These are phyloP conservation scores for Saccharomycopsis hybrid DNA, from an alignment of 1,139 yeast genomes.

Conservation along the genomic window DNA sequence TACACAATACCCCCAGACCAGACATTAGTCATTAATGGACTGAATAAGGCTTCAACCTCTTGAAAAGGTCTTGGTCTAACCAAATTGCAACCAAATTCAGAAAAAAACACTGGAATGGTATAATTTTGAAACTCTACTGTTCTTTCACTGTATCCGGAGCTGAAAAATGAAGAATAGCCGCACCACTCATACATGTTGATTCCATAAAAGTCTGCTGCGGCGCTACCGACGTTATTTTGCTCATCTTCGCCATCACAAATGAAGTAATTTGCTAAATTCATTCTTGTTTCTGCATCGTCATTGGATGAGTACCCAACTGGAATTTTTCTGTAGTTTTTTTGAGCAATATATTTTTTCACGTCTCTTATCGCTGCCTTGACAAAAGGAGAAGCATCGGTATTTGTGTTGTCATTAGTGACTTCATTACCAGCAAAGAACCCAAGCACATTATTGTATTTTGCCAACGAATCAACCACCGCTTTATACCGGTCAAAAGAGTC, in stretches of 20 bases:
- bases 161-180: conserved; percentile 57
- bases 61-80: conserved; percentile 58
- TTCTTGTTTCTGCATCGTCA: conserved; percentile 65
- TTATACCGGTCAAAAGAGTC: conserved; percentile 61
- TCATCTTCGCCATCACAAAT: conserved; percentile 59
- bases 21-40: conserved; percentile 61
- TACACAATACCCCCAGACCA: conserved; percentile 89
- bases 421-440: conserved; percentile 84
- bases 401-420: conserved; percentile 59
- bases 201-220: conserved; percentile 76
- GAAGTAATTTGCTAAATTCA: conserved; percentile 65
- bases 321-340: conserved; percentile 52
- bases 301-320: conserved; percentile 83
- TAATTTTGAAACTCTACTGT: conserved; percentile 64
- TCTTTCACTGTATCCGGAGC: conserved; percentile 70
- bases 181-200: conserved; percentile 97
- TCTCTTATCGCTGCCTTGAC: conserved; percentile 82
- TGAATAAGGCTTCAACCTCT: conserved; percentile 60
- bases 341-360: conserved; percentile 58
- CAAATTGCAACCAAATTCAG: conserved; percentile 76
- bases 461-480: conserved; percentile 58
- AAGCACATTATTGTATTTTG: conserved; percentile 60
- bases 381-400: conserved; percentile 71
- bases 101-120: conserved; percentile 67
- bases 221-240: no score